Percentiles rank a stretch among this genome's conserved stretches.
These are phyloP conservation scores for Taiozyma onychis DNA, from an alignment of 1,139 yeast genomes.

Conservation along the genomic window DNA sequence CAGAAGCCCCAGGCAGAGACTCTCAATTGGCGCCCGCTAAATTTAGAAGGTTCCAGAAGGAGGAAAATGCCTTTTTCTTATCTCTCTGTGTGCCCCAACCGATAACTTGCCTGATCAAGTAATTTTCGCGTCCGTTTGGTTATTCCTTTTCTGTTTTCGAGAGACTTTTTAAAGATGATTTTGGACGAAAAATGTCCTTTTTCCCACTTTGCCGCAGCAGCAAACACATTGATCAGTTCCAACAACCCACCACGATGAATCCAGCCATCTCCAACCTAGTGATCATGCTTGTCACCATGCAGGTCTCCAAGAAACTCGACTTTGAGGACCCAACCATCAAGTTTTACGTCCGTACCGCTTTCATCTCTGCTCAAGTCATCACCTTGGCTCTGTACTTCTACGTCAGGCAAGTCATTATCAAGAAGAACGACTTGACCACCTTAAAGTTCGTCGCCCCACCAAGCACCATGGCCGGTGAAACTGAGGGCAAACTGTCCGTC, in stretches of 20 bases:
- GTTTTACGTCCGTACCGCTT: constrained; percentile 71
- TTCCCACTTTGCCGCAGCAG: background rate
- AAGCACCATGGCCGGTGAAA: constrained; percentile 69
- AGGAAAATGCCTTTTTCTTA: background rate
- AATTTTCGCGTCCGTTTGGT: background rate
- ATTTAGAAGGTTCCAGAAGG: background rate
- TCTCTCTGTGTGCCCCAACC: background rate
- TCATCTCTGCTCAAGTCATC: constrained; percentile 58
- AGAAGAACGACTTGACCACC: constrained; percentile 88
- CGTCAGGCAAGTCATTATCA: constrained; percentile 53
- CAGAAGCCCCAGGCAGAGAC: background rate
- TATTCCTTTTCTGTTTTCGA: background rate
- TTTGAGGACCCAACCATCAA: constrained; percentile 79
- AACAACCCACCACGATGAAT: constrained; percentile 29
- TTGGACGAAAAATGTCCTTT: background rate
- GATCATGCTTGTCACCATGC: constrained; percentile 97
- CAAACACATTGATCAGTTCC: no score
- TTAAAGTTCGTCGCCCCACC: constrained; percentile 88
- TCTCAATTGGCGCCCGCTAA: background rate
- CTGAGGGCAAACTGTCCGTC: constrained; percentile 68
- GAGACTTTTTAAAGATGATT: background rate
- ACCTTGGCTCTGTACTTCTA: constrained; percentile 64
- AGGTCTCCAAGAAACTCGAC: constrained; percentile 83
- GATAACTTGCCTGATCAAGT: background rate
- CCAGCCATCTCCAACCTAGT: constrained; percentile 85